A percentile compares a stretch with the other conserved stretches of the same genome.
phyloP scores from a whole-genome alignment of 2,329 filamentous ascomycete genomes.

The Ophiostoma sp. region DNA sequence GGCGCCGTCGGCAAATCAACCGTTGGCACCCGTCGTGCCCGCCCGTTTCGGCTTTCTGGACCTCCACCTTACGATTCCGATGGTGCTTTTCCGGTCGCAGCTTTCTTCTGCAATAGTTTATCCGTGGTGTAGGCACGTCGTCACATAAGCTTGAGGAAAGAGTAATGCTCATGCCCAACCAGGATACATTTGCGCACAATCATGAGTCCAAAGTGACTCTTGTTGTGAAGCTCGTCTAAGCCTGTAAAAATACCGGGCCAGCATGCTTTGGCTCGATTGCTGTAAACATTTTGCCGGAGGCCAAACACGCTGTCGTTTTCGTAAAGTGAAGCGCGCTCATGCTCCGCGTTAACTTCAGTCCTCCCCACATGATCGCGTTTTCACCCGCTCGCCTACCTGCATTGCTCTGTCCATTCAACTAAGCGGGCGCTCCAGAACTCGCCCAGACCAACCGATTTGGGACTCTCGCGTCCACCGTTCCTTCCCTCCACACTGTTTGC shows the following conservation, averaged over 20 bases:
- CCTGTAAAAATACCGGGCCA: not conserved
- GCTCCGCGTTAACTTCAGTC: not conserved
- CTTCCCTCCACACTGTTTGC: not conserved
- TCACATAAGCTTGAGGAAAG: not conserved
- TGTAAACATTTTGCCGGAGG: not conserved
- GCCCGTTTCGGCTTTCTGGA: slow-evolving; percentile 9
- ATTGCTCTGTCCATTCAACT: not conserved
- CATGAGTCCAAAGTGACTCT: not conserved
- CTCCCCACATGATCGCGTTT: not conserved
- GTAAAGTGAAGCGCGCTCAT: not conserved
- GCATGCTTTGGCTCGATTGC: not conserved
- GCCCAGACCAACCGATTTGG: not conserved
- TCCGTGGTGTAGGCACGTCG: not conserved
- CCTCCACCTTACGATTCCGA: not conserved
- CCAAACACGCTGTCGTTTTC: not conserved
- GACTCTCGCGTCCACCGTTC: not conserved
- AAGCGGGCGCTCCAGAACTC: not conserved
- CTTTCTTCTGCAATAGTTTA: not conserved
- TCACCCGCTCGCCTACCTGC: not conserved
- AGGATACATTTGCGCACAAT: not conserved
- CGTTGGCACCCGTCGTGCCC: slow-evolving; percentile 5
- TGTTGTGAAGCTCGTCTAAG: not conserved
- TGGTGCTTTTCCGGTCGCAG: not conserved
- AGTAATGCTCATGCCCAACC: not conserved
- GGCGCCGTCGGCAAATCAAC: slow-evolving; percentile 10